Evolutionary conservation across 2,329 filamentous ascomycete genomes (phyloP).

Genomic region (Diaporthe citriasiana): DNA sequence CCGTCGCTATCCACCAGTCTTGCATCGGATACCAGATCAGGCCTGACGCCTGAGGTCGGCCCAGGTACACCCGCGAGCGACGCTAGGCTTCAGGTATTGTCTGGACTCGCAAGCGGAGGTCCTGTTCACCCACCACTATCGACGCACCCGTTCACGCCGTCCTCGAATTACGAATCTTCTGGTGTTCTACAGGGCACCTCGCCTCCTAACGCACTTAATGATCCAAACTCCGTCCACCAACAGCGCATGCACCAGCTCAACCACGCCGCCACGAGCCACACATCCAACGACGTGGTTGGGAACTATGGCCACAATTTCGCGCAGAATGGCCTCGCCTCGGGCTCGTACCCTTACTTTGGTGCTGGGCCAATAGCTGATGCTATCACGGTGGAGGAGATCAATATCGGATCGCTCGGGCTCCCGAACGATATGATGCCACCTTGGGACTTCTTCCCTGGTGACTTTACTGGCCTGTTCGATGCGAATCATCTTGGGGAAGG

Average conservation of each 20-base stretch:
- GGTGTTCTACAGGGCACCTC: conserved; percentile 56
- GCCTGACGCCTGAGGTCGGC: conserved; percentile 49
- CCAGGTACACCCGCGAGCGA: conserved; percentile 49
- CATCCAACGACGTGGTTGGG: conserved; percentile 33
- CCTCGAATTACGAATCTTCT: conserved; percentile 62
- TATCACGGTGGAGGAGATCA: conserved; percentile 84
- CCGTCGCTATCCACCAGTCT: conserved; percentile 40
- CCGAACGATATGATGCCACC: conserved; percentile 76
- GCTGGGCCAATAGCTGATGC: conserved; percentile 54
- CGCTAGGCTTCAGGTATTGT: conserved; percentile 48
- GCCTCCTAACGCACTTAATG: conserved; percentile 57
- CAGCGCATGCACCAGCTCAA: conserved; percentile 41
- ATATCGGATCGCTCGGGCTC: conserved; percentile 75
- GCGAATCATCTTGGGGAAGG: conserved; percentile 12
- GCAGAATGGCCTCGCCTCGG: conserved; percentile 48
- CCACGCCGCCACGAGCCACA: conserved; percentile 19
- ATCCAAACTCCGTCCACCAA: conserved; percentile 46
- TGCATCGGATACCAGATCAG: conserved; percentile 41
- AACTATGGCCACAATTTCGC: conserved; percentile 48
- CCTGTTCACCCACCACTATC: conserved; percentile 43
- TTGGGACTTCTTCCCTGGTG: conserved; percentile 81
- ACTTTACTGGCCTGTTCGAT: conserved; percentile 72
- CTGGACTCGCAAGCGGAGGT: conserved; percentile 44
- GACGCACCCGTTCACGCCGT: conserved; percentile 53
- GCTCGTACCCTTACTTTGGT: conserved; percentile 52